Evolutionary conservation across 2,329 filamentous ascomycete species (phyloP).

Genomic region (Aspergillus vadensis): DNA sequence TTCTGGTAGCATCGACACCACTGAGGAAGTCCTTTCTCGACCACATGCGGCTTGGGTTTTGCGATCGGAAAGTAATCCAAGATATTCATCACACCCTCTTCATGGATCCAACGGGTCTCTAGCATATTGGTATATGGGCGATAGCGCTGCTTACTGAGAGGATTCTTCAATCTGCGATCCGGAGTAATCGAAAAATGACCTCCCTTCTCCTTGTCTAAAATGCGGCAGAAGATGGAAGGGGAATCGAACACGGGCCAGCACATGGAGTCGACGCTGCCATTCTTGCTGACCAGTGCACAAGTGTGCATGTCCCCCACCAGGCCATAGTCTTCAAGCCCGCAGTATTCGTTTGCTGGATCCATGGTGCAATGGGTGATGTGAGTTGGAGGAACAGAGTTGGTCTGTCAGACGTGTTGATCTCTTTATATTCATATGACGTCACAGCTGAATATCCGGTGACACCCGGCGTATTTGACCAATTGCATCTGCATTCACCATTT

Average conservation of each 20-base stretch:
- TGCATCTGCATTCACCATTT: too few relatives aligned
- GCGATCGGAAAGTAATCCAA: conserved; percentile 76
- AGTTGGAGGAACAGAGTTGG: background rate
- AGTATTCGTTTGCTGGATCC: conserved; percentile 21
- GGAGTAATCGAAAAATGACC: conserved; percentile 68
- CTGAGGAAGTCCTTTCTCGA: conserved; percentile 29
- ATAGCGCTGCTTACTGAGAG: conserved; percentile 76
- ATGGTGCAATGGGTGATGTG: background rate
- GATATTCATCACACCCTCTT: conserved; percentile 72
- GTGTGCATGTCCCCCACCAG: conserved; percentile 81
- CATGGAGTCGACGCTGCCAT: conserved; percentile 75
- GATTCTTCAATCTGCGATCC: conserved; percentile 49
- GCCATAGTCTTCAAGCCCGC: conserved; percentile 71
- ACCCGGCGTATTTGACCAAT: too few relatives aligned
- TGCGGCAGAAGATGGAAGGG: conserved; percentile 71
- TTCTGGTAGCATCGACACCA: conserved; percentile 38
- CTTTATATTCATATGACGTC: background rate
- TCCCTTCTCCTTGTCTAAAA: conserved; percentile 73
- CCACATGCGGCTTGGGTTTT: conserved; percentile 48
- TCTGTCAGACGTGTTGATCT: background rate
- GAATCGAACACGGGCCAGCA: conserved; percentile 83
- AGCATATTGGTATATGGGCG: conserved; percentile 73
- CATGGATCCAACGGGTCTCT: conserved; percentile 75
- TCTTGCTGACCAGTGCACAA: conserved; percentile 72
- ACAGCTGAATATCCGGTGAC: background rate